Evolutionary conservation across 129 eudicot genomes (phyloP), one percentile per base, ranked within the genome.

Genomic region (Ambrosia trifida): DNA sequence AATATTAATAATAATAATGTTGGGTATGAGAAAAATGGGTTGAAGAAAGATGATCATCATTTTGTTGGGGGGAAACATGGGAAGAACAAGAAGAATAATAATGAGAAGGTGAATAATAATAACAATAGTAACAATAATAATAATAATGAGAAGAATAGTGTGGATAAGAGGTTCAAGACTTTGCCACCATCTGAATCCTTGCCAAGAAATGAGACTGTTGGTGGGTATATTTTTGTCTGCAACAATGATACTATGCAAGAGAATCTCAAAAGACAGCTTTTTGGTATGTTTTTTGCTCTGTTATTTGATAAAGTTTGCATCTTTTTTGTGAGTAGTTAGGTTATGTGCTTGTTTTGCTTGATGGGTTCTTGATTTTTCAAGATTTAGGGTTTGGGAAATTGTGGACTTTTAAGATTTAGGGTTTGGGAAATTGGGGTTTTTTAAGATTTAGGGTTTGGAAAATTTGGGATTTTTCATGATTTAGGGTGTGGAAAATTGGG

Each of bases 221-320:
- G 99, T 32, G 99, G 99, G 0, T 94, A 94, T 85, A 90, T 94
- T 2, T 94, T 94, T 49, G 97, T 94, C 31, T 94, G 99, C 82
- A 94, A 94, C 76, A 94, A 94, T 70, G 99, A 94, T 65, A 94
- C 99, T 18, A 94, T 94, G 99, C 87, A 85, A 41, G 99, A 94
- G 82, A 94, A 94, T 76, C 97, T 94, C 78, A 90, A 88, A 70
- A 87, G 97, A 32, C 83, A 94, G 74, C 95, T 94, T 43, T 94
- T 94, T 83, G 99, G 99, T 95, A 86, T 33, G 87, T 71, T 53
- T 14, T 28, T 66, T 30, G 1, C 0, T 58, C 13, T 30, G 0
- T 18, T 18, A 7, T 68, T 13, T 54, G 18, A 11, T 74, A 14
- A 66, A 28, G 2, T 80, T 62, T 13, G 35, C 12, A n/a, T 52